Base-by-base conservation (phyloP, 1,139 yeast species). In the Kodamaea suecica region DNA sequence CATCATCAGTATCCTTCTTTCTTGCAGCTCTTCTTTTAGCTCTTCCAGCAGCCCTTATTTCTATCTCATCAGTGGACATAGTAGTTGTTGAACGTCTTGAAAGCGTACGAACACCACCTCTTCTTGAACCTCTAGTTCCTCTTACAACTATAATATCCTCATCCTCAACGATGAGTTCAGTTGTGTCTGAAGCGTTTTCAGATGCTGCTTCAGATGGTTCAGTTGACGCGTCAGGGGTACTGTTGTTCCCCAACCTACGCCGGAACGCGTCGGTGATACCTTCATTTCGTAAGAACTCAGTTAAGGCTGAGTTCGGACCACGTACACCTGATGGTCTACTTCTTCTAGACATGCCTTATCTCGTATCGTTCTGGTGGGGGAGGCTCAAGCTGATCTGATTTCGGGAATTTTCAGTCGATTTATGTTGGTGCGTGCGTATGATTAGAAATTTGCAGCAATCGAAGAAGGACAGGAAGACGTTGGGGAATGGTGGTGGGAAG, bases 231-330 rank as follows among this genome's bases (percentile, higher is more conserved):
- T 40, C 47, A 12, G 35, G 40, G 17, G 36, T 32, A 11, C 31
- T 24, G 17, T 31, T 45, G 23, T 16, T n/a, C 8, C 28, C 5
- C 10, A 8, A 28, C 44, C 38, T 66, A 35, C 73, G 62, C 47
- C 90, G 70, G 52, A 90, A 87, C 30, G 80, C 80, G 42, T 78
- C 87, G 0, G 97, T 84, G 59, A 90, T 90, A 27, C 97, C 97
- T 56, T 88, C 96, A 38, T 84, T 60, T 33, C 83, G 65, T 40
- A 84, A 66, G 51, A 84, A 84, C 53, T 80, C 87, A 0, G 92
- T 83, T 45, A 84, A 64, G 0, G 94, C 94, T 45, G 86, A 78
- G 61, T 81, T 82, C 5, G 94, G 92, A 0, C 92, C 92, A 41
- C 79, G 66, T 27, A 84, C 84, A 12, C 75, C 76, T 15, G 63